Conservation (phyloP, 2,329 filamentous ascomycete genomes). For the Pseudogymnoascus sp. region DNA sequence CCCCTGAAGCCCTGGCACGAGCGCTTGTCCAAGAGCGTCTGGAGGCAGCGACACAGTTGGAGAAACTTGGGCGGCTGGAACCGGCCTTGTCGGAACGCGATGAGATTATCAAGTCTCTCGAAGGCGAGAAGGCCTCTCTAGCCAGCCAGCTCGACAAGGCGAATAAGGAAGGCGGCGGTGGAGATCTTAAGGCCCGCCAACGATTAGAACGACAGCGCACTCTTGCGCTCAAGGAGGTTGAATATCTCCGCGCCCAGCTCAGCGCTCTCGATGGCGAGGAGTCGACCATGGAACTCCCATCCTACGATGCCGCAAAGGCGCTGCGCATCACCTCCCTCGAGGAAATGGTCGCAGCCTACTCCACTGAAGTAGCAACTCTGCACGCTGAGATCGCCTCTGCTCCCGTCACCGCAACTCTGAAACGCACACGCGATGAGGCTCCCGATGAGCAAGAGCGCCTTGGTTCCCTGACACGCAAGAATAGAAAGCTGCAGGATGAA, state of each 20-base stretch:
- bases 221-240: slow-evolving; percentile 83
- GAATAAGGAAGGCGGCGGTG: slow-evolving; percentile 41
- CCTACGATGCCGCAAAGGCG: slow-evolving; percentile 65
- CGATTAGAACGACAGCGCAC: slow-evolving; percentile 78
- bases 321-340: slow-evolving; percentile 75
- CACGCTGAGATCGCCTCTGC: slow-evolving; percentile 62
- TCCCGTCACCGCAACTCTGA: slow-evolving; percentile 42
- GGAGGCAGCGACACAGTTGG: slow-evolving; percentile 68
- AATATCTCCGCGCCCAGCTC: slow-evolving; percentile 86
- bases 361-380: slow-evolving; percentile 65
- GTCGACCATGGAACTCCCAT: slow-evolving; percentile 71
- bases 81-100: slow-evolving; percentile 73
- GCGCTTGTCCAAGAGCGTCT: slow-evolving; percentile 77
- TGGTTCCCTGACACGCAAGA: slow-evolving; percentile 79
- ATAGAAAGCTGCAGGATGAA: slow-evolving; percentile 74
- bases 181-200: slow-evolving; percentile 52
- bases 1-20: slow-evolving; percentile 77
- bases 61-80: slow-evolving; percentile 69
- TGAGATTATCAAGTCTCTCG: slow-evolving; percentile 60
- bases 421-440: slow-evolving; percentile 52
- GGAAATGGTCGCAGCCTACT: slow-evolving; percentile 77
- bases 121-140: slow-evolving; percentile 59
- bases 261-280: slow-evolving; percentile 86
- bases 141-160: slow-evolving; percentile 62
- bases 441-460: slow-evolving; percentile 55